These are phyloP conservation scores for Mortierella hygrophila DNA, from an alignment of 192 early-diverging fungal species.

Conservation along the genomic window DNA sequence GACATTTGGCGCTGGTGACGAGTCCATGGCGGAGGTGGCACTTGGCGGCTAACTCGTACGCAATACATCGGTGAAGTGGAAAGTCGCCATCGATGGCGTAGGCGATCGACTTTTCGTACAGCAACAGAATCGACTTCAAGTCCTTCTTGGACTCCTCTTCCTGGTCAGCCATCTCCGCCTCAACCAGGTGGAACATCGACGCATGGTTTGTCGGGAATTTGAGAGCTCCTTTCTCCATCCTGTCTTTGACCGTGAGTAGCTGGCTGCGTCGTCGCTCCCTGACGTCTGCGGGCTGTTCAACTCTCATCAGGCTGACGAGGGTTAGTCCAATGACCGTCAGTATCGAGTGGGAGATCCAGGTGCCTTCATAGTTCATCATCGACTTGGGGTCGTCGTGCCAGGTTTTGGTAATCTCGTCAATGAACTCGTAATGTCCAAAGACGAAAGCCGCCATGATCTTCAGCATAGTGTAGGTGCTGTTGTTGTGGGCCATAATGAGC, in stretches of 20 bases:
- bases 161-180: conserved; percentile 52
- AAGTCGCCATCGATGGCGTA: conserved; percentile 38
- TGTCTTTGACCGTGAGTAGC: conserved; percentile 22
- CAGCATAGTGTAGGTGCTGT: conserved; percentile 42
- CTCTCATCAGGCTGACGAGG: conserved; percentile 30
- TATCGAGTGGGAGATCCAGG: conserved; percentile 35
- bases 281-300: conserved; percentile 19
- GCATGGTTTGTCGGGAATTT: conserved; percentile 52
- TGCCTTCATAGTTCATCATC: conserved; percentile 49
- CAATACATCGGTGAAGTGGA: conserved; percentile 26
- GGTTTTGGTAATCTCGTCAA: conserved; percentile 29
- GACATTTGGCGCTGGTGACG: conserved; percentile 35
- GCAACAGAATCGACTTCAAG: conserved; percentile 18
- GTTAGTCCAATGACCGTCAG: conserved; percentile 42
- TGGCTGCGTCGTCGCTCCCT: background rate
- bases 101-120: conserved; percentile 44
- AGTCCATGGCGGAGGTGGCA: conserved; percentile 41
- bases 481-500: conserved; percentile 36
- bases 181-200: conserved; percentile 47
- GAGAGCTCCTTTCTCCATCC: conserved; percentile 25
- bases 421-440: conserved; percentile 36
- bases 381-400: conserved; percentile 51
- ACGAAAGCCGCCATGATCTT: conserved; percentile 48
- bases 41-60: conserved; percentile 40
- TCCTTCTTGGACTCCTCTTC: conserved; percentile 3